A percentile compares a stretch with the other conserved stretches of the same genome.
Evolutionary conservation across 1,139 yeast species (phyloP).

Genomic region (Protomyces inouyei): DNA sequence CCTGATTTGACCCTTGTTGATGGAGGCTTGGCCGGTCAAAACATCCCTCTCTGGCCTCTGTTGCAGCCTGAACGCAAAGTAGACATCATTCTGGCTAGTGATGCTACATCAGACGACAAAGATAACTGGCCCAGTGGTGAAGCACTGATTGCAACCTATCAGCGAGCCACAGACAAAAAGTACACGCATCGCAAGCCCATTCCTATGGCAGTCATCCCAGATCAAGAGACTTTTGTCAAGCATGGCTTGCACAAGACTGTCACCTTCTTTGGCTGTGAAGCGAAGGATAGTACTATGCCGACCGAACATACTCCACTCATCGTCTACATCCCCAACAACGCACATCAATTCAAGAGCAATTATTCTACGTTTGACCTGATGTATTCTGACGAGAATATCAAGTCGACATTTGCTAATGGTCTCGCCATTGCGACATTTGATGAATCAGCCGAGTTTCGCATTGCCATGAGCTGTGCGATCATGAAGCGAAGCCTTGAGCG

Average conservation of each 20-base stretch:
- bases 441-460: constrained; percentile 65
- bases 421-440: constrained; percentile 69
- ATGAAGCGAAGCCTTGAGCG: constrained; percentile 79
- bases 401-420: constrained; percentile 68
- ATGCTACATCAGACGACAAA: constrained; percentile 78
- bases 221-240: constrained; percentile 52
- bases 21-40: constrained; percentile 83
- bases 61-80: constrained; percentile 64
- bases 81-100: constrained; percentile 77
- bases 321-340: constrained; percentile 73
- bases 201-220: constrained; percentile 75
- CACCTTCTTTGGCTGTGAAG: constrained; percentile 75
- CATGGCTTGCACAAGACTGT: constrained; percentile 46
- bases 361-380: constrained; percentile 68
- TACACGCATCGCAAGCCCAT: neutral
- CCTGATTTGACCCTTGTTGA: constrained; percentile 62
- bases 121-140: constrained; percentile 56
- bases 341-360: constrained; percentile 63
- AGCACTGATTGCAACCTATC: constrained; percentile 58
- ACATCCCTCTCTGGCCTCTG: constrained; percentile 73
- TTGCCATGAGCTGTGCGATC: constrained; percentile 86
- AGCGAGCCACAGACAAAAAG: constrained; percentile 55
- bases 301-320: constrained; percentile 60
- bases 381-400: constrained; percentile 51
- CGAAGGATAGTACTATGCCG: constrained; percentile 43